Evolutionary conservation across 2,329 filamentous ascomycete genomes (phyloP).

Genomic region (Aspergillus melleus): DNA sequence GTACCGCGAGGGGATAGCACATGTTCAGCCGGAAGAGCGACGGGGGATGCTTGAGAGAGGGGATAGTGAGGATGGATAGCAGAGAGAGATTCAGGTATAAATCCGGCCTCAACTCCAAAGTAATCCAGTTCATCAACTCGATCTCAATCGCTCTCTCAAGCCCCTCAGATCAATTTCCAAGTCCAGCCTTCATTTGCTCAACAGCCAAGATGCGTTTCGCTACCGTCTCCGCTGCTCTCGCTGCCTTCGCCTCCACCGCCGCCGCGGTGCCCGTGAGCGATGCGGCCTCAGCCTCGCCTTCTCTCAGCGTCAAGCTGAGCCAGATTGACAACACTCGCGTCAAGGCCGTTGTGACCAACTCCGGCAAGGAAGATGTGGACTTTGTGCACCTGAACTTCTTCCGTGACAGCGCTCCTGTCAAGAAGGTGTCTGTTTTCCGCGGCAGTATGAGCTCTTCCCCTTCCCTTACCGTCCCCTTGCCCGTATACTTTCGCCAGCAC

Average conservation of each 20-base stretch:
- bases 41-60: not conserved
- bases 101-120: not conserved
- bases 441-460: constrained; percentile 30
- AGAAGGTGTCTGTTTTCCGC: constrained; percentile 36
- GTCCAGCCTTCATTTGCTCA: not conserved
- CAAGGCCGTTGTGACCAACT: constrained; percentile 40
- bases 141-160: not conserved
- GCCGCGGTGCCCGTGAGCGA: not conserved
- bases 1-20: not conserved
- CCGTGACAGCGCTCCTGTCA: constrained; percentile 33
- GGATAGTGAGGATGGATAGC: not conserved
- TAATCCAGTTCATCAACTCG: not conserved
- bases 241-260: not conserved
- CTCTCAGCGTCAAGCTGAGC: constrained; percentile 32
- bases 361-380: constrained; percentile 31
- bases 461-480: constrained; percentile 17
- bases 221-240: not conserved
- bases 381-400: constrained; percentile 41
- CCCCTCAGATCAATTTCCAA: not conserved
- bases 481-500: not conserved
- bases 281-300: not conserved
- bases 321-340: constrained; percentile 34
- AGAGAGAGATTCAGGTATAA: not conserved
- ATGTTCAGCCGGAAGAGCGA: not conserved
- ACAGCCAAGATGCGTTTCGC: not conserved